phyloP scores from a whole-genome alignment of 2,329 filamentous ascomycete species.

The Xylaria sp. region DNA sequence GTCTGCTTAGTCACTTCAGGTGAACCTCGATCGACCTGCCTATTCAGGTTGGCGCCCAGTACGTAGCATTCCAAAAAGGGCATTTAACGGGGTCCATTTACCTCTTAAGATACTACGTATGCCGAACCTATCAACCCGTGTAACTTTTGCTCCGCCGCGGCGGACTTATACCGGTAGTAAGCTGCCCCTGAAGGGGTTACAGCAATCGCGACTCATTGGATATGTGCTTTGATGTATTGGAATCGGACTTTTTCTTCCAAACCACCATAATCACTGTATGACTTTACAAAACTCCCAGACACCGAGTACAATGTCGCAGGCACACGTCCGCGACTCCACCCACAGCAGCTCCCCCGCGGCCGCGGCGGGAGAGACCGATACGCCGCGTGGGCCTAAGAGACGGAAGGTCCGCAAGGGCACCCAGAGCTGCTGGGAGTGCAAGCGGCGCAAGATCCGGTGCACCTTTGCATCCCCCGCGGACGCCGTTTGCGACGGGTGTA shows the following conservation, averaged over 20 bases:
- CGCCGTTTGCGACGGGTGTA: slow-evolving; percentile 49
- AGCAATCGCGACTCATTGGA: too few relatives aligned
- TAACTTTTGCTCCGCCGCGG: slow-evolving; percentile 18
- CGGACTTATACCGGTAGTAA: too few relatives aligned
- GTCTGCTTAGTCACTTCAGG: neutral
- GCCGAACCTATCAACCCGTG: neutral
- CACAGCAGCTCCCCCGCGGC: neutral
- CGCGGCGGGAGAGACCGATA: neutral
- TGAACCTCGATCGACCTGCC: too few relatives aligned
- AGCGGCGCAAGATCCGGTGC: slow-evolving; percentile 57
- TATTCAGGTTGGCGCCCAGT: too few relatives aligned
- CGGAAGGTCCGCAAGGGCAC: slow-evolving; percentile 58
- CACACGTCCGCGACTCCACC: too few relatives aligned
- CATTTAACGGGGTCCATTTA: neutral
- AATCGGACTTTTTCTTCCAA: too few relatives aligned
- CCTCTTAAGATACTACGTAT: neutral
- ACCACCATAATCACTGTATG: too few relatives aligned
- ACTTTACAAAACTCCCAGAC: too few relatives aligned
- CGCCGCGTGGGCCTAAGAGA: slow-evolving; percentile 30
- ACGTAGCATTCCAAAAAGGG: neutral
- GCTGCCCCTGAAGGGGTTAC: too few relatives aligned
- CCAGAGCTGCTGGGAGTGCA: slow-evolving; percentile 61
- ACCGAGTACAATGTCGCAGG: too few relatives aligned
- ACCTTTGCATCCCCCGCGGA: slow-evolving; percentile 44
- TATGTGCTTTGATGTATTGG: too few relatives aligned